Percentiles rank a stretch among this genome's conserved stretches.
These are phyloP conservation scores for Colletotrichum graminicola DNA, from an alignment of 2,329 filamentous ascomycete species.

Conservation along the genomic window DNA sequence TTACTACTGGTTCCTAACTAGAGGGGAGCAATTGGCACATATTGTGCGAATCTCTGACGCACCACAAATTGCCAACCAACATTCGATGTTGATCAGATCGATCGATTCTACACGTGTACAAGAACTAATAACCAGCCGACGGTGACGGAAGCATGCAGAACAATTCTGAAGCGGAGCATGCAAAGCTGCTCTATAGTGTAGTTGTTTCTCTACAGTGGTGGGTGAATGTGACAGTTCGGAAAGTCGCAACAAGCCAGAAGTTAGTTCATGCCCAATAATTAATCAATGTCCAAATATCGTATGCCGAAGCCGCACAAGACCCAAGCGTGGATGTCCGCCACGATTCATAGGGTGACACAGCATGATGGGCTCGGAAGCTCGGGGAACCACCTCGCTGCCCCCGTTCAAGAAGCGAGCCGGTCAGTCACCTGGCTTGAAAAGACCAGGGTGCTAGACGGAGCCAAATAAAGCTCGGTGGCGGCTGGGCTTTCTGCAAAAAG, in stretches of 20 bases:
- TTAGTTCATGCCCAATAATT: neutral
- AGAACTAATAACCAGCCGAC: too few relatives aligned
- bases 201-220: neutral
- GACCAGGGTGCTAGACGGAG: neutral
- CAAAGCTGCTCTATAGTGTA: neutral
- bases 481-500: conserved; percentile 14
- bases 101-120: neutral
- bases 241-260: neutral
- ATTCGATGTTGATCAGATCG: neutral
- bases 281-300: neutral
- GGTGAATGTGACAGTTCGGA: neutral
- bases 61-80: neutral
- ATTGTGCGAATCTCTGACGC: neutral
- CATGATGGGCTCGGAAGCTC: conserved; percentile 2
- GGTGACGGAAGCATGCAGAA: neutral
- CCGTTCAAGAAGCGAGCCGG: neutral
- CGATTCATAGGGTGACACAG: neutral
- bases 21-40: neutral
- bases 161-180: neutral
- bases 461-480: conserved; percentile 2
- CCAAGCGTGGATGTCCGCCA: too few relatives aligned
- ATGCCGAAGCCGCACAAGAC: neutral
- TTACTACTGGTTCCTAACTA: neutral
- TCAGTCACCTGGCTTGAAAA: conserved; percentile 1
- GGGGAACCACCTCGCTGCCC: conserved; percentile 1